phyloP scores from a whole-genome alignment of 1,284 basidiomycete genomes.

The Mycocalia duriaeana region DNA sequence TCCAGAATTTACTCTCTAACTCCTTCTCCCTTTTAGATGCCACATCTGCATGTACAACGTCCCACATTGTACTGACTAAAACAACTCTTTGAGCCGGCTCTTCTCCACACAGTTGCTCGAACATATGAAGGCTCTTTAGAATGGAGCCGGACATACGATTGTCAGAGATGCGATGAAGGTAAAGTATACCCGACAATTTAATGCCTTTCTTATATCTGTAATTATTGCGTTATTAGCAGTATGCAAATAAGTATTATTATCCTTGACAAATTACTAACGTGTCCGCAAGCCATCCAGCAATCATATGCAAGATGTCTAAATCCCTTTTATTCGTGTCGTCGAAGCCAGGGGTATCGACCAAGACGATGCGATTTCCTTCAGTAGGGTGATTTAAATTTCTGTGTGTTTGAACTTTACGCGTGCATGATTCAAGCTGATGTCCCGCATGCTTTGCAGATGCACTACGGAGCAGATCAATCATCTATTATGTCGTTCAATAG shows the following conservation, averaged over 20 bases:
- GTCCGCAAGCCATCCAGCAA: slow-evolving; percentile 5
- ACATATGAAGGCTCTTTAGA: slow-evolving; percentile 20
- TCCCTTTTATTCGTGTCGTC: slow-evolving; percentile 13
- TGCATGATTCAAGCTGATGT: not conserved
- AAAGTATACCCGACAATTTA: slow-evolving; percentile 22
- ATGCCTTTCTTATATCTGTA: slow-evolving; percentile 16
- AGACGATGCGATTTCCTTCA: slow-evolving; percentile 9
- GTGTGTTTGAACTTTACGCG: not conserved
- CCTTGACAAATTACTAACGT: slow-evolving; percentile 6
- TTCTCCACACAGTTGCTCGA: slow-evolving; percentile 23
- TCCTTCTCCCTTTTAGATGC: slow-evolving; percentile 18
- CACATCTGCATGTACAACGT: slow-evolving; percentile 9
- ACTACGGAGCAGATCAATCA: not conserved
- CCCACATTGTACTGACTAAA: slow-evolving; percentile 32
- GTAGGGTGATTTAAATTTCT: not conserved
- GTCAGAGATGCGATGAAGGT: slow-evolving; percentile 26
- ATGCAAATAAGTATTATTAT: not conserved
- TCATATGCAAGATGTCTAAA: slow-evolving; percentile 7
- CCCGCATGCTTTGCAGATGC: not conserved
- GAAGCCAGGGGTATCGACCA: slow-evolving; percentile 25
- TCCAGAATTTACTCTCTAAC: slow-evolving; percentile 18
- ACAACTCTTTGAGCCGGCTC: slow-evolving; percentile 16
- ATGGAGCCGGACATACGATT: slow-evolving; percentile 21
- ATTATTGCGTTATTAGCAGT: too few relatives aligned
- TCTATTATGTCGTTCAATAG: not conserved